Conservation (phyloP, 1,139 yeast species). For the Saccharomycopsis crataegensis region DNA sequence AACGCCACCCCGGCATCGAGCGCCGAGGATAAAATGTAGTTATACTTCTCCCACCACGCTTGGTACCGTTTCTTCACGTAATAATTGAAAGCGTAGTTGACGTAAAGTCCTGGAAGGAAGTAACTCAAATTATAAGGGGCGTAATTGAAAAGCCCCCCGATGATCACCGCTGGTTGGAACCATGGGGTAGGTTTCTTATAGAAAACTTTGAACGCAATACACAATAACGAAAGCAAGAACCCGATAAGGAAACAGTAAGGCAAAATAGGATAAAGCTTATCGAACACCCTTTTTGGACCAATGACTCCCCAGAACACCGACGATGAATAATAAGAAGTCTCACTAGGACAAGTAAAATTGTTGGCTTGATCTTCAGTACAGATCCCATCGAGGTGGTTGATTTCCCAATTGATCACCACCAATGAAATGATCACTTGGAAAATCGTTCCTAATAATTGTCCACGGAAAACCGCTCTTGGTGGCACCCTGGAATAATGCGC, state of each 20-base stretch:
- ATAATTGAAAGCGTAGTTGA: conserved; percentile 46
- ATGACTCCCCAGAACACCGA: conserved; percentile 58
- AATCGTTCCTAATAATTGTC: conserved; percentile 42
- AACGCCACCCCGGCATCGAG: conserved; percentile 55
- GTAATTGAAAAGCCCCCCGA: conserved; percentile 39
- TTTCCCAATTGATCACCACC: conserved; percentile 48
- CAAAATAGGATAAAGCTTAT: conserved; percentile 41
- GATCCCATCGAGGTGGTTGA: conserved; percentile 38
- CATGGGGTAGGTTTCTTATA: conserved; percentile 30
- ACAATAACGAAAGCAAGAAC: conserved; percentile 37
- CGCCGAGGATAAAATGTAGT: conserved; percentile 54
- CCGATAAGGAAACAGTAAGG: conserved; percentile 50
- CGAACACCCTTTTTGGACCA: conserved; percentile 56
- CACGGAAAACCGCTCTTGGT: conserved; percentile 54
- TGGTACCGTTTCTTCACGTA: conserved; percentile 41
- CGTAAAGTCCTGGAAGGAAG: conserved; percentile 43
- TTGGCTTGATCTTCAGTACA: conserved; percentile 39
- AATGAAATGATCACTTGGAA: conserved; percentile 41
- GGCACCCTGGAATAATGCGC: conserved; percentile 57
- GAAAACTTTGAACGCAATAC: conserved; percentile 35
- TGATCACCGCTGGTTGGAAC: conserved; percentile 42
- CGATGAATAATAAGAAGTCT: conserved; percentile 42
- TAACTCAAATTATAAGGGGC: conserved; percentile 54
- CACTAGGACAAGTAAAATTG: conserved; percentile 39
- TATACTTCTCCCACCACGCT: conserved; percentile 60